Base-by-base conservation (phyloP, 2,329 filamentous ascomycete species). In the Aspergillus texensis region DNA sequence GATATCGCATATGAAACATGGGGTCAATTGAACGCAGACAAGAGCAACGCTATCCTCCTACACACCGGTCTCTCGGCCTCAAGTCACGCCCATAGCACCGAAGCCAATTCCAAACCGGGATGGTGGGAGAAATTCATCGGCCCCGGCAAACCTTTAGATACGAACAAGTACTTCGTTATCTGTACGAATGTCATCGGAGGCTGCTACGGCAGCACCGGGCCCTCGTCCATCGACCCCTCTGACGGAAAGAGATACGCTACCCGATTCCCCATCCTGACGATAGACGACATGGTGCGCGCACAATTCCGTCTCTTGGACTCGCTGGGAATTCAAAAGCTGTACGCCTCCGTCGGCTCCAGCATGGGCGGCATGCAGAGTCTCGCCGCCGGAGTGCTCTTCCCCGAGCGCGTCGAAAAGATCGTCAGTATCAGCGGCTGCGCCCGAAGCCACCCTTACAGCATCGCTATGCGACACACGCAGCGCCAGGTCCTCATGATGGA, bases 91-190 rank as follows among this genome's bases (percentile, higher is more conserved):
- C 94, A 94, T 74, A 97, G 93, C 62, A 98, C 94, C n/a, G 84
- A 87, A 58, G 82, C 84, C 11, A 99, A 99, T 77, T 86, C 92
- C 0, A 91, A 94, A 76, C 91, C 93, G 0, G 95, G 95, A 4
- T 99, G 95, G 95, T 99, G 95, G 95, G 95, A 99, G 80, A 94
- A 91, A 78, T 99, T 99, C 77, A 98, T 99, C 73, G 95, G 95
- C 0, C 91, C 94, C 0, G 93, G 91, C 0, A 85, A 86, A 24
- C 91, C 93, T 12, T 81, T 99, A 11, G 93, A 99, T 77, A 99
- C 95, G 1, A 82, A 94, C 78, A 94, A 93, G 75, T 96, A 96
- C 82, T 92, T 93, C 74, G 82, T 99, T 64, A 92, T 99, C 65
- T 99, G 95, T 81, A 98, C 95, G 11, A 99, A 99, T 75, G 94